Evolutionary conservation across 352 stramenopile species (phyloP), one percentile per base, ranked within the genome.

Genomic region (Paralagenidium karlingii): DNA sequence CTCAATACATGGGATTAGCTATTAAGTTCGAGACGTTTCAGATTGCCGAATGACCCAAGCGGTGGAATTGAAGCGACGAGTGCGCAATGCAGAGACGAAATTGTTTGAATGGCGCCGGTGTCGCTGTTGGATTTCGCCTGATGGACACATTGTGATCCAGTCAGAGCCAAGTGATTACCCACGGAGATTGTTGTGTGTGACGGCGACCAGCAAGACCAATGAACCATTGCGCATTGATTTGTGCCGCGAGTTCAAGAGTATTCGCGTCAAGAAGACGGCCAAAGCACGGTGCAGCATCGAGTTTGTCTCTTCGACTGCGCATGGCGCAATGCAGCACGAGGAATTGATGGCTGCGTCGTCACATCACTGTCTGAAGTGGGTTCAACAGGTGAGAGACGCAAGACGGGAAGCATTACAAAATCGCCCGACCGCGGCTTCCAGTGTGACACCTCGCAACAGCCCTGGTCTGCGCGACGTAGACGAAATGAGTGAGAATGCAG

Each of bases 321-420:
- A 13, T 24, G 52, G 46, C 20, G 42, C 31, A 13, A 44, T 29
- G 1, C 16, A 10, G 22, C 60, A 47, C 45, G 60, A 82, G 45
- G 61, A 88, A 42, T 61, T 85, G 31, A 88, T 85, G 74, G 74
- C 70, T 21, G 58, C 70, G 21, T 82, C 74, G 2, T 53, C 66
- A 5, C 62, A 65, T 39, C 64, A 78, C 39, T 85, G 74, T 22
- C 53, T 69, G 40, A 54, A 76, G 38, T 85, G 68, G 54, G 63
- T 88, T 8, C 43, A 60, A 8, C 49, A 63, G 4, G 53, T 88
- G 8, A 57, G 39, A 25, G 51, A 58, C 4, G 55, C 58, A 1
- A 54, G 73, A 29, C 55, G 66, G 4, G 51, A 63, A 15, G 63
- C 55, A 11, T 58, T 62, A 26, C 51, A 53, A 10, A 42, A n/a